Base-by-base conservation (phyloP, 305 asterid genomes). In the Rubia occidens region DNA sequence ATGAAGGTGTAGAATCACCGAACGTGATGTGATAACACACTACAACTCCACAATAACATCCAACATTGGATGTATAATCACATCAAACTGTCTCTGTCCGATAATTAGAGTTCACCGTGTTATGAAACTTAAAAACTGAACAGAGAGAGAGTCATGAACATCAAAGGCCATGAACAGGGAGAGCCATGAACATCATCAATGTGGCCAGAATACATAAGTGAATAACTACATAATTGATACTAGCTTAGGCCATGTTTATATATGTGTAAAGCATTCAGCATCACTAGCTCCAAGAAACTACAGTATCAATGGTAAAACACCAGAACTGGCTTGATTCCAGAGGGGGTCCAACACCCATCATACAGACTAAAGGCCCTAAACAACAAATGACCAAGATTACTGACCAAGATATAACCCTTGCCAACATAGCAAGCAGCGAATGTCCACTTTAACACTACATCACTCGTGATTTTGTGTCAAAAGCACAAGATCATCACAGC, bases 161-260 rank as follows among this genome's bases (percentile, higher is more conserved):
- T 26, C 29, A 26, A 26, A 26, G 29, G 29, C 29, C 29, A 26
- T 26, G 29, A 26, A 26, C 29, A 26, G 29, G 2, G 29, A 26
- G 29, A 26, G 29, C 29, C 29, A 26, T 32, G 20, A 65, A 68
- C 80, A 81, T 74, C 40, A 17, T n/a, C n/a, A n/a, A n/a, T n/a
- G 29, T 49, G 62, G 66, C 82, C 64, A 83, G 69, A 81, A 60
- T 37, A 60, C 45, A n/a, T 51, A 21, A 60, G 20, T n/a, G 53
- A 59, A 61, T 42, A 42, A 5, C 21, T 29, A 72, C 32, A 49
- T 21, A 47, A 2, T 6, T 74, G 18, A 47, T 20, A 51, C 65
- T 20, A 64, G 70, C 35, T 71, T 63, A 8, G 32, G 43, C 54
- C 8, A 62, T 6, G 8, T 42, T 42, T 42, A 20, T 11, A 55